phyloP scores from a whole-genome alignment of 2,329 filamentous ascomycete species.

The Elsinoe necatrix region DNA sequence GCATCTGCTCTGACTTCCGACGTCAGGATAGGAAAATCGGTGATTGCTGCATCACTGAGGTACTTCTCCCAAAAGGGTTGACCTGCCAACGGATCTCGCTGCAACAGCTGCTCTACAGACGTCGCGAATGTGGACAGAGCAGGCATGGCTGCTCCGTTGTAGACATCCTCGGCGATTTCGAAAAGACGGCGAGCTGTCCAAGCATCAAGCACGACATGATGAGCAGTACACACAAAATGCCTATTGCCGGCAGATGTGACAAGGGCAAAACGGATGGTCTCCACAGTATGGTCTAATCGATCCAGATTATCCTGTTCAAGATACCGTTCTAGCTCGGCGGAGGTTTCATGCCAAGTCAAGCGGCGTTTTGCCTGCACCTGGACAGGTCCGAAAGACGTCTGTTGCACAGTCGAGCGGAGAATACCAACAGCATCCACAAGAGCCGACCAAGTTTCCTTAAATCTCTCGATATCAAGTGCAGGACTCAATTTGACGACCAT shows the following conservation, averaged over 20 bases:
- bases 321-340: neutral
- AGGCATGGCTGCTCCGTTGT: neutral
- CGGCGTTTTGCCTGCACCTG: neutral
- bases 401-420: neutral
- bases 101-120: neutral
- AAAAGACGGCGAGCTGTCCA: neutral
- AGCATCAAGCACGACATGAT: slow-evolving; percentile 9
- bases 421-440: neutral
- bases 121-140: neutral
- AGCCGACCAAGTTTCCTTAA: neutral
- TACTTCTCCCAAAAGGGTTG: neutral
- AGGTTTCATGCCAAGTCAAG: neutral
- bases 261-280: neutral
- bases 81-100: neutral
- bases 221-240: slow-evolving; percentile 1
- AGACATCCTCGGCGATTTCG: neutral
- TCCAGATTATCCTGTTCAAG: neutral
- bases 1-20: neutral
- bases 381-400: neutral
- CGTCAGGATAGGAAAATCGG: neutral
- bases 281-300: neutral
- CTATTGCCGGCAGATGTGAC: neutral
- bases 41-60: neutral
- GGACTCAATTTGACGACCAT: neutral
- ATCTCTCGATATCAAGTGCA: neutral